These are phyloP conservation scores for Xylariales sp. DNA, from an alignment of 2,329 filamentous ascomycete species.

Conservation along the genomic window DNA sequence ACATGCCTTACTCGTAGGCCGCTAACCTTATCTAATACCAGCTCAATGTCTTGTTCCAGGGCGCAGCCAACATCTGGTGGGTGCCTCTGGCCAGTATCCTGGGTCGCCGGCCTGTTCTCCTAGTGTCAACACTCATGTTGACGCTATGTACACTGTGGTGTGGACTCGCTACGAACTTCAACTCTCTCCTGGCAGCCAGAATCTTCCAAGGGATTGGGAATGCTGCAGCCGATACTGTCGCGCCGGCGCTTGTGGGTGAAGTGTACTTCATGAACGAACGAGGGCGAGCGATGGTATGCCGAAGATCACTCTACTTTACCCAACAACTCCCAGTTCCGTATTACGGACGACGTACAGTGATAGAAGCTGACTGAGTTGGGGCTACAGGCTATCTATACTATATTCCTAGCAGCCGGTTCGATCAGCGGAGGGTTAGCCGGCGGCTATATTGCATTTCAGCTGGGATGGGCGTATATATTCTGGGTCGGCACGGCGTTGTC, in stretches of 20 bases:
- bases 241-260: conserved; percentile 29
- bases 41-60: conserved; percentile 30
- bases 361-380: too few species aligned
- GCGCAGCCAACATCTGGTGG: conserved; percentile 30
- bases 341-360: too few species aligned
- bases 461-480: conserved; percentile 30
- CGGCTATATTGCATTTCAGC: conserved; percentile 28
- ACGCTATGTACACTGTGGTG: conserved; percentile 23
- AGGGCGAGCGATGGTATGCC: conserved; percentile 28
- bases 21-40: too few species aligned
- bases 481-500: conserved; percentile 26
- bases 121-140: conserved; percentile 25
- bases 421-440: conserved; percentile 29
- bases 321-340: too few species aligned
- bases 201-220: conserved; percentile 30
- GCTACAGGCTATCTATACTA: conserved; percentile 25
- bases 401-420: conserved; percentile 26
- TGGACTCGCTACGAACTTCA: conserved; percentile 18
- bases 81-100: conserved; percentile 32
- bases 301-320: too few species aligned
- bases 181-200: conserved; percentile 23
- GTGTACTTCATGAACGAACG: conserved; percentile 32
- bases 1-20: too few species aligned
- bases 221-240: conserved; percentile 29
- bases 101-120: conserved; percentile 27